Evolutionary conservation across 1,284 basidiomycete species (phyloP).

Genomic region (Athelia sp.): DNA sequence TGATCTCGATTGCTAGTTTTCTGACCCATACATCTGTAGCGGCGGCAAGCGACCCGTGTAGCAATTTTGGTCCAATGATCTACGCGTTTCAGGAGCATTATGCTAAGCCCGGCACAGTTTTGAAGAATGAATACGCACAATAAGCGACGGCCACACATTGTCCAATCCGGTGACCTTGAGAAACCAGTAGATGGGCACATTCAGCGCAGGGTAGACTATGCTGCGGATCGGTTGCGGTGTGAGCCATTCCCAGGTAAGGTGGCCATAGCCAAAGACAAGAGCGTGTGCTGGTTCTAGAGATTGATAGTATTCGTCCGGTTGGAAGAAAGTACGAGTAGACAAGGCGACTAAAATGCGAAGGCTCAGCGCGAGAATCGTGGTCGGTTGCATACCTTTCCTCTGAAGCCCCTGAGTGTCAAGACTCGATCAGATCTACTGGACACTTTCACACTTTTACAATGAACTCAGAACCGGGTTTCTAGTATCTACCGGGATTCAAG

Average conservation of each 20-base stretch:
- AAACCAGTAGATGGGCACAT: slow-evolving; percentile 74
- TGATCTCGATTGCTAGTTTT: slow-evolving; percentile 53
- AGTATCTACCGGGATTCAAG: not conserved
- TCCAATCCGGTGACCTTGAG: slow-evolving; percentile 57
- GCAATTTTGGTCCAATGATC: slow-evolving; percentile 67
- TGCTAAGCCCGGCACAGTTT: not conserved
- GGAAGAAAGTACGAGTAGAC: slow-evolving; percentile 84
- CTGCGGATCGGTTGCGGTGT: slow-evolving; percentile 64
- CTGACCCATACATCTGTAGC: slow-evolving; percentile 76
- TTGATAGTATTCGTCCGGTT: slow-evolving; percentile 98
- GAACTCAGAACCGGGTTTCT: too few relatives aligned
- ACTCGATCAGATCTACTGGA: not conserved
- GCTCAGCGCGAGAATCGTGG: slow-evolving; percentile 28
- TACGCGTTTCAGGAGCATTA: slow-evolving; percentile 21
- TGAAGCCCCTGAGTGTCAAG: too few relatives aligned
- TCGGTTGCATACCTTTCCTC: slow-evolving; percentile 3
- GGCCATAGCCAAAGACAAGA: slow-evolving; percentile 87
- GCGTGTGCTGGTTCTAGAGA: slow-evolving; percentile 89
- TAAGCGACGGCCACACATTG: slow-evolving; percentile 28
- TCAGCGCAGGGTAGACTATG: slow-evolving; percentile 71
- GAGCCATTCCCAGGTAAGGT: slow-evolving; percentile 96
- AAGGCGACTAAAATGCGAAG: slow-evolving; percentile 61
- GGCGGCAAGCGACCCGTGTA: slow-evolving; percentile 81
- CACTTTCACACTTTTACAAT: not conserved
- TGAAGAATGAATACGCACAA: slow-evolving; percentile 41